Evolutionary conservation across 805 yeast species (phyloP), one percentile per base, ranked within the genome.

Genomic region (Spathaspora arborariae): DNA sequence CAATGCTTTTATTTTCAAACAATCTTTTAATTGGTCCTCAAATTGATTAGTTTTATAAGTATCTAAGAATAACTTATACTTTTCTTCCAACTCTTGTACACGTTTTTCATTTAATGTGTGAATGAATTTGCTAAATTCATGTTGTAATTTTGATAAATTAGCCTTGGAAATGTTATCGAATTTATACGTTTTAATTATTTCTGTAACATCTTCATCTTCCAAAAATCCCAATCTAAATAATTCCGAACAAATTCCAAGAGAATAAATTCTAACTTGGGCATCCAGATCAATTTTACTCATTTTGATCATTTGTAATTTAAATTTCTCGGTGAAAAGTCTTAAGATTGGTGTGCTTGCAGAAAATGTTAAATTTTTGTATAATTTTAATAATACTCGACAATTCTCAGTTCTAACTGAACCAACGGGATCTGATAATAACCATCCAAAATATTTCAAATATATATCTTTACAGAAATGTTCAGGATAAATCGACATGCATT

Each of bases 381-480:
- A 63, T 55, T 68, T 80, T 10, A 70, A 60, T 39, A 90, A 64
- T 3, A 76, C 73, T 53, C 73, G 79, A 20, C 85, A 58, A 1
- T 82, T 90, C 54, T 86, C 89, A 7, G 72, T 59, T 53, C 96
- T 75, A 1, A 88, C 95, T 2, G 59, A 51, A 9, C 76, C 63
- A 13, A 78, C 75, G 2, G 80, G 70, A 58, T 90, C 97, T n/a
- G 91, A 82, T 37, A 91, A 67, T 27, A 88, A 70, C 95, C 95
- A 86, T 4, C 96, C 96, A 57, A 86, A 75, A 62, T 86, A 88
- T 51, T 90, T 77, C 51, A 89, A 71, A 56, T 82, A 88, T 1
- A 82, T 70, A 10, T 84, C 82, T 50, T 81, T 85, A 52, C 85
- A 76, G 56, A 86, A 89, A 45, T 73, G 67, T 47, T 85, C 90